Base-by-base conservation (phyloP, 1,139 yeast species). In the Yamadazyma dushanensis region DNA sequence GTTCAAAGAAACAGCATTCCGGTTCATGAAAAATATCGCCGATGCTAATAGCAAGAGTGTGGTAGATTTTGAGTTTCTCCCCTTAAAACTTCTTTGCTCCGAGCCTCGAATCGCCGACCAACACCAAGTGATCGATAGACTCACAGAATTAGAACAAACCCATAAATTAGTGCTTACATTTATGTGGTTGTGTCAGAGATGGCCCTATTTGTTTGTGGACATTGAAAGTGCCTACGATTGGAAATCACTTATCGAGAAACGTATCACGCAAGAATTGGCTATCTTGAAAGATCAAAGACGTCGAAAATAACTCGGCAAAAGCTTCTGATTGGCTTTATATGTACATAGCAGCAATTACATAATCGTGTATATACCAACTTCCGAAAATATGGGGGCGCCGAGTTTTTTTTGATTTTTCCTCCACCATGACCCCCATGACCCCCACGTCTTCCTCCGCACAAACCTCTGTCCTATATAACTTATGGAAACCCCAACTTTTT, bases 161-260 rank as follows among this genome's bases (percentile, higher is more conserved):
- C 96, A 92, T 61, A 76, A 79, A 46, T 63, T 78, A 32, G 70
- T 87, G 16, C 72, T 83, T 46, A 63, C 87, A 10, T 90, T 78
- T 54, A 64, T 88, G 56, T 92, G 98, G 98, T 68, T 92, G 44
- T 74, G 87, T 41, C 92, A 87, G 54, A 63, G 97, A 52, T 90
- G 85, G 68, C 96, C 97, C 0, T 78, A 83, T 25, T 70, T 81
- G 35, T 85, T 89, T 50, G 75, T 84, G 8, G 96, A 88, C 54
- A 69, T 79, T 19, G 85, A 83, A 40, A 78, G 89, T 34, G 95
- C 96, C 0, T 59, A 61, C 27, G 86, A 84, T 40, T 59, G 87
- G 49, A 83, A 84, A 53, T 64, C 75, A 18, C 57, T 82, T 46
- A 73, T 83, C 31, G 92, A 84, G 50, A 72, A 77, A 53, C 66